Percentiles rank a stretch among this genome's conserved stretches.
Evolutionary conservation across 805 yeast species (phyloP).

Genomic region (Candida hungchunana): DNA sequence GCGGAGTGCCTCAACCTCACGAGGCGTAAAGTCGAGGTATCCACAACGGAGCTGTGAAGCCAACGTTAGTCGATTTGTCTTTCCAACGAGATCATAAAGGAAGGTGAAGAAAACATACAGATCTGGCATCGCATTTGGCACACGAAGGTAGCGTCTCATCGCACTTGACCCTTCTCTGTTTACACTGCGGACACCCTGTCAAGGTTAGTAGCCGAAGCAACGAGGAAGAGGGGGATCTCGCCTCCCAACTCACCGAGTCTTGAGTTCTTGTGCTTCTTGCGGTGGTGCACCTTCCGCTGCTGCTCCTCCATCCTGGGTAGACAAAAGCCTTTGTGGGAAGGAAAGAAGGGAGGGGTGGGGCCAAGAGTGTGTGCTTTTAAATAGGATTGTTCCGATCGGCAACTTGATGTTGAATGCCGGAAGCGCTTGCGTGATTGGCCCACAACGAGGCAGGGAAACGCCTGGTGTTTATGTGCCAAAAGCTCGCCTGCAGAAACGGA

Average conservation of each 20-base stretch:
- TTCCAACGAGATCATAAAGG: too few species aligned
- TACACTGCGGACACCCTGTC: slow-evolving; percentile 64
- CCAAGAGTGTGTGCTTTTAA: neutral
- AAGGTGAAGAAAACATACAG: slow-evolving; percentile 14
- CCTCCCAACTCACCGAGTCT: slow-evolving; percentile 15
- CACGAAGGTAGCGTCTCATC: slow-evolving; percentile 58
- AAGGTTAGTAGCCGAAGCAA: slow-evolving; percentile 1
- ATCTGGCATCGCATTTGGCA: slow-evolving; percentile 37
- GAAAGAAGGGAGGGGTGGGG: too few species aligned
- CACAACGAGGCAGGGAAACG: too few species aligned
- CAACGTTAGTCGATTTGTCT: neutral
- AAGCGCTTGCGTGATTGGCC: too few species aligned
- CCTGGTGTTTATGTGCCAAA: too few species aligned
- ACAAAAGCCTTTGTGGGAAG: neutral
- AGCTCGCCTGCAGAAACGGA: too few species aligned
- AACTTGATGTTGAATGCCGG: too few species aligned
- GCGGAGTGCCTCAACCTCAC: slow-evolving; percentile 12
- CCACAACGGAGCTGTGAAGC: slow-evolving; percentile 12
- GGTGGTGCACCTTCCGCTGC: slow-evolving; percentile 11
- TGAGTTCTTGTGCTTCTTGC: slow-evolving; percentile 62
- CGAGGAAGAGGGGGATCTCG: neutral
- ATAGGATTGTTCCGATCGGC: neutral
- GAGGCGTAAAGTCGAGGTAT: slow-evolving; percentile 16
- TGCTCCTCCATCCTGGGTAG: slow-evolving; percentile 1
- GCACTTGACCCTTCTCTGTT: slow-evolving; percentile 55